Conservation (phyloP, 2,329 filamentous ascomycete genomes). For the Aspergillus neoniger region DNA sequence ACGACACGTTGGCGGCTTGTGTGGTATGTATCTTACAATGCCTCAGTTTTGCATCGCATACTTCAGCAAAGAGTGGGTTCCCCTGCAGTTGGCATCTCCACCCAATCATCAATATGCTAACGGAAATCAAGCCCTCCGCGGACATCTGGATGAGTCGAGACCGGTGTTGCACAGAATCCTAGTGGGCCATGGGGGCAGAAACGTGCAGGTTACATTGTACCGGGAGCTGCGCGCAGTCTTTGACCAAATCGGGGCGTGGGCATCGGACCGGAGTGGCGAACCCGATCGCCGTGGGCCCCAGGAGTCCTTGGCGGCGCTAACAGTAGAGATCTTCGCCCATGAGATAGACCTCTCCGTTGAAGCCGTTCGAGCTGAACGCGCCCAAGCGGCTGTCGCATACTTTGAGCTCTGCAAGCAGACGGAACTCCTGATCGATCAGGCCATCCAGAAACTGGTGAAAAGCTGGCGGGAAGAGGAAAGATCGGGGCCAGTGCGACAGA, state of each 20-base stretch:
- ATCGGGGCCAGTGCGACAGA: conserved; percentile 39
- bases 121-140: conserved; percentile 32
- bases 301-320: conserved; percentile 31
- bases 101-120: conserved; percentile 23
- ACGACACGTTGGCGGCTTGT: conserved; percentile 42
- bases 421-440: conserved; percentile 22
- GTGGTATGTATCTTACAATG: conserved; percentile 43
- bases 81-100: not conserved
- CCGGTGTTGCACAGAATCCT: conserved; percentile 31
- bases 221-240: conserved; percentile 38
- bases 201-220: conserved; percentile 39
- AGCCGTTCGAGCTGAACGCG: conserved; percentile 40
- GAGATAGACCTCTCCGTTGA: conserved; percentile 41
- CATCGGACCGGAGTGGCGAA: conserved; percentile 17
- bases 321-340: conserved; percentile 31
- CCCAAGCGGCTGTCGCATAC: conserved; percentile 38
- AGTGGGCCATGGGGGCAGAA: conserved; percentile 35
- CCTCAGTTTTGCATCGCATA: conserved; percentile 33
- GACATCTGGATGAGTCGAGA: conserved; percentile 32
- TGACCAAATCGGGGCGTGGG: conserved; percentile 30
- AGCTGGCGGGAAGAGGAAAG: conserved; percentile 44
- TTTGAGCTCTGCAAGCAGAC: conserved; percentile 29
- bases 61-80: conserved; percentile 29
- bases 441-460: conserved; percentile 27
- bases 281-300: conserved; percentile 28